A percentile compares a stretch with the other conserved stretches of the same genome.
Evolutionary conservation across 2,329 filamentous ascomycete species (phyloP).

Genomic region (Xylaria digitata): DNA sequence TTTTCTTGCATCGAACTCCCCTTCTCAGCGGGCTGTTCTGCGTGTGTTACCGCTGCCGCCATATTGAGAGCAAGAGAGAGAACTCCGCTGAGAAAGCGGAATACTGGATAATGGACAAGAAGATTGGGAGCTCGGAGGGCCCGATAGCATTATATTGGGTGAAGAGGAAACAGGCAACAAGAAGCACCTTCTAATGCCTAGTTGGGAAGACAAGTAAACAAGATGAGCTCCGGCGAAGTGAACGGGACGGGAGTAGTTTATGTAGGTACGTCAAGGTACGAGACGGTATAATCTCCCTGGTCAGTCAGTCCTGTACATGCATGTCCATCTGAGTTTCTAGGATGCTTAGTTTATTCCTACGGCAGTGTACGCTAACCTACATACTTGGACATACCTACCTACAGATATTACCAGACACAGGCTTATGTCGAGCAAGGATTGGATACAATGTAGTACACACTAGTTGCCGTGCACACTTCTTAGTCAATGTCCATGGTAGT

Average conservation of each 20-base stretch:
- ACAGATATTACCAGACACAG: background rate
- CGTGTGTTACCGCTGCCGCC: slow-evolving; percentile 40
- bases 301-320: no score
- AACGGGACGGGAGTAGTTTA: slow-evolving; percentile 21
- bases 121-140: slow-evolving; percentile 39
- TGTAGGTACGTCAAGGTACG: slow-evolving; percentile 1
- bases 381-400: no score
- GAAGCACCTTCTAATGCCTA: no score
- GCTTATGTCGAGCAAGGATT: background rate
- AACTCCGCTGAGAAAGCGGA: slow-evolving; percentile 49
- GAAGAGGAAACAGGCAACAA: background rate
- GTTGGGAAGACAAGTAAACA: slow-evolving; percentile 1
- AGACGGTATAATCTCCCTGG: background rate
- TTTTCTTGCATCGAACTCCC: slow-evolving; percentile 39
- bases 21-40: slow-evolving; percentile 31
- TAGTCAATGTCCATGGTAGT: no score
- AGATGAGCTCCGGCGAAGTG: background rate
- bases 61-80: slow-evolving; percentile 46
- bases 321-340: background rate
- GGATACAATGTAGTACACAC: no score
- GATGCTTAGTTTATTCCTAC: background rate
- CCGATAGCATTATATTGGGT: slow-evolving; percentile 43
- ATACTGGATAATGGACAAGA: slow-evolving; percentile 44
- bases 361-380: no score
- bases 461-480: no score